Percentiles rank a stretch among this genome's conserved stretches.
Evolutionary conservation across 768 basidiomycete species (phyloP).

Genomic region (Tricholoma sp.): DNA sequence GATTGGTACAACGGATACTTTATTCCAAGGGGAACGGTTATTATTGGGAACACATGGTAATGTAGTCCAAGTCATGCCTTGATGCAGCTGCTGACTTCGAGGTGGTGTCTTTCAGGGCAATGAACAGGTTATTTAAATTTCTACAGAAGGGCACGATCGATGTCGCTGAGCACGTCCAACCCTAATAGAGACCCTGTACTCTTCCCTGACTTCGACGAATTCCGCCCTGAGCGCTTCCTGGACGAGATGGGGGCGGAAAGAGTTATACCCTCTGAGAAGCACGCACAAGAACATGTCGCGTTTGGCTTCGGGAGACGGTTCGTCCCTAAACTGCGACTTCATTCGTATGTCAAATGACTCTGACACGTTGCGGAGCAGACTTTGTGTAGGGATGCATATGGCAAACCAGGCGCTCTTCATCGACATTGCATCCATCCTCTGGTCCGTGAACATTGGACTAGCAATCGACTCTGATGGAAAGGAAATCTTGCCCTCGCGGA

Average conservation of each 20-base stretch:
- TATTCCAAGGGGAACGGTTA: constrained; percentile 2
- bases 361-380: too few species aligned
- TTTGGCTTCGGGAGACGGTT: constrained; percentile 5
- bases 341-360: too few species aligned
- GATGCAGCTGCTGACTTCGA: too few species aligned
- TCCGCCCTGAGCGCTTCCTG: constrained; percentile 1
- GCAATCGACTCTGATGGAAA: not conserved
- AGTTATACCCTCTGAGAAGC: not conserved
- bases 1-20: constrained; percentile 4
- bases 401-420: constrained; percentile 4
- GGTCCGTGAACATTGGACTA: not conserved
- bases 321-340: too few species aligned
- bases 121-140: not conserved
- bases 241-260: not conserved
- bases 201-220: not conserved
- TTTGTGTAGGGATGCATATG: not conserved
- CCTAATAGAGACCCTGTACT: not conserved
- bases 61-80: too few species aligned
- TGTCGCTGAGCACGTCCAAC: too few species aligned
- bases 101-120: constrained; percentile 3
- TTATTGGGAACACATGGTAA: too few species aligned
- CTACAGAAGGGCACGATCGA: too few species aligned
- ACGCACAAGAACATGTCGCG: not conserved
- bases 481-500: not conserved
- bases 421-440: not conserved